These are phyloP conservation scores for Podaxis carcinomalis DNA, from an alignment of 768 basidiomycete genomes.

Conservation along the genomic window DNA sequence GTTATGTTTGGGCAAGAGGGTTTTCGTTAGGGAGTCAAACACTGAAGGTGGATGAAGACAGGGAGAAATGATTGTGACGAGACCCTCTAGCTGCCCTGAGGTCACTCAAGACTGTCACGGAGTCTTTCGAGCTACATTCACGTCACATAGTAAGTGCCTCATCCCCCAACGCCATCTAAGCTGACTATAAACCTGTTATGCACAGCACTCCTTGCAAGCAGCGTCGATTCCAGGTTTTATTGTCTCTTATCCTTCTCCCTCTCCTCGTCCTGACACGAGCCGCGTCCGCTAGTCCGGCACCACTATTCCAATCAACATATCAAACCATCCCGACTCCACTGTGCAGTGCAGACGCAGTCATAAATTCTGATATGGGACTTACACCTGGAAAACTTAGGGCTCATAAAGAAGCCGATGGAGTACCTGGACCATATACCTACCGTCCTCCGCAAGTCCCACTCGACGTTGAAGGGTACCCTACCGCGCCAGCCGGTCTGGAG, in stretches of 20 bases:
- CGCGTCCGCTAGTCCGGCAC: neutral
- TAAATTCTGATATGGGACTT: neutral
- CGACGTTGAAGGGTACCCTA: conserved; percentile 58
- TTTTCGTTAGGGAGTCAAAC: no score
- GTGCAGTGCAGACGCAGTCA: neutral
- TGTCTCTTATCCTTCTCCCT: neutral
- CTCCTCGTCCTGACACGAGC: neutral
- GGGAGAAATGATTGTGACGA: no score
- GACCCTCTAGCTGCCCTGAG: no score
- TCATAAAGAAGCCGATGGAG: neutral
- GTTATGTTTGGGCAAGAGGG: no score
- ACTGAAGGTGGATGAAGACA: no score
- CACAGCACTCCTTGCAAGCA: neutral
- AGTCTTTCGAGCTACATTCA: neutral
- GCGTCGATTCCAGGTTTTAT: neutral
- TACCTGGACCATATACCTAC: conserved; percentile 15
- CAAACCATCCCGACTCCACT: neutral
- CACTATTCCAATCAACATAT: neutral
- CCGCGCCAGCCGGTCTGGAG: conserved; percentile 48
- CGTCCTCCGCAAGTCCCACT: conserved; percentile 42
- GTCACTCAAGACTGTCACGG: neutral
- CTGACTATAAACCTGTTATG: neutral
- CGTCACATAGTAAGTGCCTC: neutral
- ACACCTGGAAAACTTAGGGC: neutral
- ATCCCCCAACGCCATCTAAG: neutral